phyloP scores from a whole-genome alignment of 768 basidiomycete species.

The Leccinum subgranulosum region DNA sequence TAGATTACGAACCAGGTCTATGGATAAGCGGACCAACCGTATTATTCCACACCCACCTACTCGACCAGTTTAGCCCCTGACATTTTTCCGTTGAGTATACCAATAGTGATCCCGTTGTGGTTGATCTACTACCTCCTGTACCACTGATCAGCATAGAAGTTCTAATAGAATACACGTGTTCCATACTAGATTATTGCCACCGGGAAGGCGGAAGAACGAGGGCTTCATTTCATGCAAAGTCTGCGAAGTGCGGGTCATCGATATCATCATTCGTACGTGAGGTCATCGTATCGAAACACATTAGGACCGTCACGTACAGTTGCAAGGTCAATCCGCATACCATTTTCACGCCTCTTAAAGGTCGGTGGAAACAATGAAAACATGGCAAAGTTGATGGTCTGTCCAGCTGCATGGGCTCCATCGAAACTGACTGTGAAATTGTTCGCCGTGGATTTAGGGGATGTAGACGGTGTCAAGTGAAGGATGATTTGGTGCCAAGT shows the following conservation, averaged over 20 bases:
- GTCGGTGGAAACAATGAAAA: conserved; percentile 66
- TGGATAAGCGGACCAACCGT: neutral
- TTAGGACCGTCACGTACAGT: conserved; percentile 32
- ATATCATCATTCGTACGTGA: neutral
- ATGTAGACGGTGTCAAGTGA: conserved; percentile 38
- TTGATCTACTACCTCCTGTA: conserved; percentile 41
- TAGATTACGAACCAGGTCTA: neutral
- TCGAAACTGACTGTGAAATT: conserved; percentile 51
- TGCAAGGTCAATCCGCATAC: conserved; percentile 59
- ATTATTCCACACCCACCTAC: neutral
- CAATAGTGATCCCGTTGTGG: neutral
- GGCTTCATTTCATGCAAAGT: conserved; percentile 51
- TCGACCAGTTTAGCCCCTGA: neutral
- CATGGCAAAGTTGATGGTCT: conserved; percentile 53
- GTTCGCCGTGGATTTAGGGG: conserved; percentile 42
- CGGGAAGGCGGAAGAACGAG: conserved; percentile 62
- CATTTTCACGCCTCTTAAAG: conserved; percentile 55
- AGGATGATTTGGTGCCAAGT: conserved; percentile 48
- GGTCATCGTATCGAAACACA: neutral
- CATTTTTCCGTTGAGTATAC: conserved; percentile 3
- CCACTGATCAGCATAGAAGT: conserved; percentile 20
- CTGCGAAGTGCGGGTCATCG: conserved; percentile 23
- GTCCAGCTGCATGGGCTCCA: conserved; percentile 36
- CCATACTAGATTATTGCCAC: conserved; percentile 59
- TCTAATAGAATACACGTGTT: neutral